A percentile compares a stretch with the other conserved stretches of the same genome.
phyloP scores from a whole-genome alignment of 805 yeast genomes.

The Candida easanensis region DNA sequence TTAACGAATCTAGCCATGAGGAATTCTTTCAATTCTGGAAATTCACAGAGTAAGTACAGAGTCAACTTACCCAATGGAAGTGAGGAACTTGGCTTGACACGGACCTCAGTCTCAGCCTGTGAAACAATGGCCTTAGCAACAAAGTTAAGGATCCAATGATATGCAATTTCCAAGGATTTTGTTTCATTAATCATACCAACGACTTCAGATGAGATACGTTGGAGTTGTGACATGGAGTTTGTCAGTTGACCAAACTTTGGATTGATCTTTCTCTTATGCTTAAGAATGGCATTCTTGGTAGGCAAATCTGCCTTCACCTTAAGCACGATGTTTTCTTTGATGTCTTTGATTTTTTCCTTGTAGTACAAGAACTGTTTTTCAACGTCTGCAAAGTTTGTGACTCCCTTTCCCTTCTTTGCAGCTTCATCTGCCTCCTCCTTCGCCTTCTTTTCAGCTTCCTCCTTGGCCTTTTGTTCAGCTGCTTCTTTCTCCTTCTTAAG shows the following conservation, averaged over 20 bases:
- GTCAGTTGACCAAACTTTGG: conserved; percentile 93
- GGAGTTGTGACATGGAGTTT: conserved; percentile 59
- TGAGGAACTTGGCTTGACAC: conserved; percentile 74
- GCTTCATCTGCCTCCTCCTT: conserved; percentile 17
- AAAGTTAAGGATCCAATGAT: conserved; percentile 73
- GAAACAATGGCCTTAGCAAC: conserved; percentile 81
- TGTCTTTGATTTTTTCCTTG: conserved; percentile 50
- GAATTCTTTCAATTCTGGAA: conserved; percentile 39
- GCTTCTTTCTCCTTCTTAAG: conserved; percentile 26
- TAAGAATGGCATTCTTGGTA: conserved; percentile 50
- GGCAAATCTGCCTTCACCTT: conserved; percentile 52
- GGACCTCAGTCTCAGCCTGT: conserved; percentile 91
- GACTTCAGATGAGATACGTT: conserved; percentile 49
- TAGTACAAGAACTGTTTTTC: conserved; percentile 45
- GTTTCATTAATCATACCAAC: conserved; percentile 47
- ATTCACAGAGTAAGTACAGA: conserved; percentile 46
- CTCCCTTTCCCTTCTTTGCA: conserved; percentile 29
- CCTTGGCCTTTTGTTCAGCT: conserved; percentile 22
- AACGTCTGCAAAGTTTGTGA: conserved; percentile 35
- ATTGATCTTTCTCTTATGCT: conserved; percentile 72
- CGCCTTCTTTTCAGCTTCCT: conserved; percentile 19
- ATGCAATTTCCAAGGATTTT: conserved; percentile 48
- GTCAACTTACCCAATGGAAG: conserved; percentile 75
- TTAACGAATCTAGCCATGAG: conserved; percentile 79
- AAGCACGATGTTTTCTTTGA: conserved; percentile 57